A percentile compares a stretch with the other conserved stretches of the same genome.
Evolutionary conservation across 2,329 filamentous ascomycete species (phyloP).

Genomic region (Fonsecaea pedrosoi): DNA sequence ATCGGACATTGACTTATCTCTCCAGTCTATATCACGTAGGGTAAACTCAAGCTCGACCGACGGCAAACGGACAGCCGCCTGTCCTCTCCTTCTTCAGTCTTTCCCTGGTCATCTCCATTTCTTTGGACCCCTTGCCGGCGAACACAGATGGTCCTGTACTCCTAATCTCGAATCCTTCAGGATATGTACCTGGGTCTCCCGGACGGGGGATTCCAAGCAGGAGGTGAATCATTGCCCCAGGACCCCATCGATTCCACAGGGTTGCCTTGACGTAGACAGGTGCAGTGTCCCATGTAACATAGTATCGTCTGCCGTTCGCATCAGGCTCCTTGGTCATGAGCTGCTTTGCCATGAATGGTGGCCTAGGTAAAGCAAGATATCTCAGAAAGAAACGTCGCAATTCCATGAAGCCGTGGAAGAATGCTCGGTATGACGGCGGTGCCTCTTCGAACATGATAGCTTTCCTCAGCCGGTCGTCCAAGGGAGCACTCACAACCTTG

Average conservation of each 20-base stretch:
- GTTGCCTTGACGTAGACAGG: slow-evolving; percentile 70
- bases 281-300: slow-evolving; percentile 63
- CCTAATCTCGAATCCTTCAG: slow-evolving; percentile 57
- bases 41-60: slow-evolving; percentile 17
- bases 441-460: slow-evolving; percentile 67
- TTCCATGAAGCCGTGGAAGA: slow-evolving; percentile 58
- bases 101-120: slow-evolving; percentile 52
- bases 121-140: slow-evolving; percentile 60
- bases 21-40: not conserved
- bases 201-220: slow-evolving; percentile 56
- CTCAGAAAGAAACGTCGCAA: slow-evolving; percentile 64
- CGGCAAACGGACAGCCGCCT: slow-evolving; percentile 58
- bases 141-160: slow-evolving; percentile 68
- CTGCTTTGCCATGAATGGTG: slow-evolving; percentile 45
- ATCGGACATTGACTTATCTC: not conserved
- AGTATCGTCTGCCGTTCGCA: slow-evolving; percentile 60
- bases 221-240: slow-evolving; percentile 58
- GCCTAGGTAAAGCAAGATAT: slow-evolving; percentile 66
- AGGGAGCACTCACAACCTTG: slow-evolving; percentile 63
- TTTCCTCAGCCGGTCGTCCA: slow-evolving; percentile 68
- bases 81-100: slow-evolving; percentile 48
- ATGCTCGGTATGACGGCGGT: slow-evolving; percentile 41
- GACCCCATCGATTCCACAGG: slow-evolving; percentile 68
- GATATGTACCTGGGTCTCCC: slow-evolving; percentile 54
- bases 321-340: slow-evolving; percentile 57